phyloP scores from a whole-genome alignment of 352 stramenopile genomes.

The Saprolegnia diclina region DNA sequence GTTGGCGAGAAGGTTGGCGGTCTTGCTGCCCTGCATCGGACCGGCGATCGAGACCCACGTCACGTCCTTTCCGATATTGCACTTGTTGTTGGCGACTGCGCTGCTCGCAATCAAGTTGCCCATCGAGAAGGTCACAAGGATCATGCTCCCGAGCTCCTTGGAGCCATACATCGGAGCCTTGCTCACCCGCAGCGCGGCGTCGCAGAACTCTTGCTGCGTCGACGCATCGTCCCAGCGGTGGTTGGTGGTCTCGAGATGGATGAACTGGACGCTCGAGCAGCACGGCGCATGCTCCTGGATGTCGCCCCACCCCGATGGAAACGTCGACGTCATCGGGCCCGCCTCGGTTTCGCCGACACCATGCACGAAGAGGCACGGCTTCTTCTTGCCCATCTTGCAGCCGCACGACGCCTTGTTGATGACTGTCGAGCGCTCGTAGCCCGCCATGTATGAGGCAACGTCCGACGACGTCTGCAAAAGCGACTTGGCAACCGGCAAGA shows the following conservation, averaged over 20 bases:
- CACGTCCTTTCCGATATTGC: slow-evolving; percentile 29
- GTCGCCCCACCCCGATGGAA: slow-evolving; percentile 29
- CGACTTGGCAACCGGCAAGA: not conserved
- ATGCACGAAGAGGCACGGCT: slow-evolving; percentile 43
- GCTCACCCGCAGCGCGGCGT: slow-evolving; percentile 24
- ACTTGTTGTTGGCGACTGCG: slow-evolving; percentile 33
- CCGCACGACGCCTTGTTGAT: slow-evolving; percentile 15
- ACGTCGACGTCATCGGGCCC: slow-evolving; percentile 27
- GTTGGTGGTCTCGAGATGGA: slow-evolving; percentile 32
- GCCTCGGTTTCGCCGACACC: slow-evolving; percentile 35
- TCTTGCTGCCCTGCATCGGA: slow-evolving; percentile 36
- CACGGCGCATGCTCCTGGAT: slow-evolving; percentile 38
- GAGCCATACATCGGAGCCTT: slow-evolving; percentile 6
- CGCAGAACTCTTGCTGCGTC: slow-evolving; percentile 29
- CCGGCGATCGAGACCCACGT: slow-evolving; percentile 43
- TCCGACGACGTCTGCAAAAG: not conserved
- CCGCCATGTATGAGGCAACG: not conserved
- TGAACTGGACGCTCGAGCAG: slow-evolving; percentile 35
- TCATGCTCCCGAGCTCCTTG: slow-evolving; percentile 31
- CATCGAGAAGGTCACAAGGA: slow-evolving; percentile 44
- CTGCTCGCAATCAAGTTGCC: slow-evolving; percentile 38
- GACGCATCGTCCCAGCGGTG: slow-evolving; percentile 30
- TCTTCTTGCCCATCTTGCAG: slow-evolving; percentile 15
- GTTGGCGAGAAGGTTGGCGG: slow-evolving; percentile 24
- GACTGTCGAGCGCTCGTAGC: not conserved